Conservation (phyloP, 176 grass and related monocot species). For the Musa beccarii region DNA sequence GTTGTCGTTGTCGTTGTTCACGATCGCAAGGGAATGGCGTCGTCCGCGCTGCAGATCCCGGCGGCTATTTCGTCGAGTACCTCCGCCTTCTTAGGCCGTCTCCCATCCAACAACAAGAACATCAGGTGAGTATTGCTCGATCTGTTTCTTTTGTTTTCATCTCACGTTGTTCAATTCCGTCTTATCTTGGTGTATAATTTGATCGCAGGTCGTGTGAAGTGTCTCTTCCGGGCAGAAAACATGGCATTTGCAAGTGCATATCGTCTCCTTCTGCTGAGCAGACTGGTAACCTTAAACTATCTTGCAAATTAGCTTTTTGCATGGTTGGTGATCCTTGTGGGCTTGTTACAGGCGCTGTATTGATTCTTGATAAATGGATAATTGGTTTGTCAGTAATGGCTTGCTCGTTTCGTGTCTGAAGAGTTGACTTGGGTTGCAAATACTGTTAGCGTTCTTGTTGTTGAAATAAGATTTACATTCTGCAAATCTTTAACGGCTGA, state of each 20-base stretch:
- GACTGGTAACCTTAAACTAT: conserved; percentile 14
- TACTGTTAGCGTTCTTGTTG: not conserved
- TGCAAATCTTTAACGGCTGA: not conserved
- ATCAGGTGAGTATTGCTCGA: not conserved
- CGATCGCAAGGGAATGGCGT: not conserved
- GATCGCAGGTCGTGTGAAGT: not conserved
- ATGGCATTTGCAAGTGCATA: conserved; percentile 29
- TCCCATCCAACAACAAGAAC: conserved; percentile 2
- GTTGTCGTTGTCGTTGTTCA: not conserved
- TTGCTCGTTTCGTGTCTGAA: not conserved
- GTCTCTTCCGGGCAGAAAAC: conserved; percentile 8
- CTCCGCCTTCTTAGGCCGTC: conserved; percentile 18
- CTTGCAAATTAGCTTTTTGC: not conserved
- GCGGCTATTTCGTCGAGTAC: conserved; percentile 10
- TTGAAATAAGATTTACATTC: not conserved
- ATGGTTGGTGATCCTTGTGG: not conserved
- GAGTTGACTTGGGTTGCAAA: not conserved
- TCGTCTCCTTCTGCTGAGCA: conserved; percentile 19
- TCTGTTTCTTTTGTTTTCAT: not conserved
- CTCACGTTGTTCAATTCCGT: not conserved
- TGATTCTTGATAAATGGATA: not conserved
- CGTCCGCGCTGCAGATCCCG: conserved; percentile 17
- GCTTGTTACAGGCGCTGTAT: not conserved
- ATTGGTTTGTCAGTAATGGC: not conserved
- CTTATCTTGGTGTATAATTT: not conserved